These are phyloP conservation scores for Aspergillus novofumigatus DNA, from an alignment of 2,329 filamentous ascomycete species.

Conservation along the genomic window DNA sequence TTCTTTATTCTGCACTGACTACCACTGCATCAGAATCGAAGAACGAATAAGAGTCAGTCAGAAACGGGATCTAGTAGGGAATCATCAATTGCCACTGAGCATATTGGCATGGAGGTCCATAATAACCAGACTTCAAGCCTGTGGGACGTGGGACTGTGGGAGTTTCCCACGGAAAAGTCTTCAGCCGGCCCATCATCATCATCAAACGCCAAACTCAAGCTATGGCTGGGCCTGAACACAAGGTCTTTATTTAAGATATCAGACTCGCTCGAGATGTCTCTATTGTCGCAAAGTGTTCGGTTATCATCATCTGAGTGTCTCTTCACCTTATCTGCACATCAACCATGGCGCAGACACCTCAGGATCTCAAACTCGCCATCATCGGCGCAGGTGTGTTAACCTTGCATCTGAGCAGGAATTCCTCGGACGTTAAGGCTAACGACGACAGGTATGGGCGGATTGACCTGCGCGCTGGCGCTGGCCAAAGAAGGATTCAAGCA, in stretches of 20 bases:
- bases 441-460: conserved; percentile 65
- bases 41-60: neutral
- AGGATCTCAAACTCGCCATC: conserved; percentile 43
- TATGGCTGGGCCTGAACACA: neutral
- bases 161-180: neutral
- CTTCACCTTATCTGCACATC: neutral
- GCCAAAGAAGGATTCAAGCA: conserved; percentile 71
- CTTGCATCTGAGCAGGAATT: neutral
- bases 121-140: no score
- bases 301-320: neutral
- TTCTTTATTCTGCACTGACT: no score
- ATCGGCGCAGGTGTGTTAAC: conserved; percentile 40
- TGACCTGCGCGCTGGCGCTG: conserved; percentile 67
- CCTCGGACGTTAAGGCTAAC: neutral
- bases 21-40: no score
- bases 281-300: neutral
- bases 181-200: neutral
- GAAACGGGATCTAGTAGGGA: no score
- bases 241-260: neutral
- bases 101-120: neutral
- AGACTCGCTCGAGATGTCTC: neutral
- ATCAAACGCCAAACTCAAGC: neutral
- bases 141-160: neutral
- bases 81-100: neutral
- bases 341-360: neutral